Conservation (phyloP, 2,329 filamentous ascomycete species). For the Xylaria sp. region DNA sequence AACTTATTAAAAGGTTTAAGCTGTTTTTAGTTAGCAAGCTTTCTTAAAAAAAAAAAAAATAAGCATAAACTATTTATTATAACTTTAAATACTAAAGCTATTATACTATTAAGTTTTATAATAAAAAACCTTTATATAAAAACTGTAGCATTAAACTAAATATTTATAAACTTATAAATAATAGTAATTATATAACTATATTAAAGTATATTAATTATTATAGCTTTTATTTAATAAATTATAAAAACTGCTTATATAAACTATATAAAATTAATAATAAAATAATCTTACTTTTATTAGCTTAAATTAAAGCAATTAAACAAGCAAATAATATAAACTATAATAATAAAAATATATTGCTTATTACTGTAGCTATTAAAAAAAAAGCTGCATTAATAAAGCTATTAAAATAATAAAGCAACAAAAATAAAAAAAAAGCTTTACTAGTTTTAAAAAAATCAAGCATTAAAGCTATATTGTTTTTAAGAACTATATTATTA, state of each 20-base stretch:
- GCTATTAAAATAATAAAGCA: too few species aligned
- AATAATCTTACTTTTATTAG: constrained; percentile 14
- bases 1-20: neutral
- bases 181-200: neutral
- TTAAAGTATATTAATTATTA: constrained; percentile 7
- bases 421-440: neutral
- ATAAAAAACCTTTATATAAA: constrained; percentile 9
- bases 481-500: neutral
- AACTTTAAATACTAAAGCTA: constrained; percentile 1
- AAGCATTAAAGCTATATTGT: neutral
- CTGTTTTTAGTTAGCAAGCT: constrained; percentile 1
- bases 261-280: constrained; percentile 10
- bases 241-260: constrained; percentile 18
- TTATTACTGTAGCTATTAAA: too few species aligned
- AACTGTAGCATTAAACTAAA: constrained; percentile 9
- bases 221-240: neutral
- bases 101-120: constrained; percentile 14
- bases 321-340: neutral
- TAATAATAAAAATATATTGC: constrained; percentile 4
- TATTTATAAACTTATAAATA: constrained; percentile 17
- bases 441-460: constrained; percentile 6
- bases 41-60: constrained; percentile 1
- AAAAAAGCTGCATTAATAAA: neutral
- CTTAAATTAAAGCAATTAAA: constrained; percentile 12
- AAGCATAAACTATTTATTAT: neutral